These are phyloP conservation scores for Trichoderma sp. DNA, from an alignment of 2,329 filamentous ascomycete genomes.

Conservation along the genomic window DNA sequence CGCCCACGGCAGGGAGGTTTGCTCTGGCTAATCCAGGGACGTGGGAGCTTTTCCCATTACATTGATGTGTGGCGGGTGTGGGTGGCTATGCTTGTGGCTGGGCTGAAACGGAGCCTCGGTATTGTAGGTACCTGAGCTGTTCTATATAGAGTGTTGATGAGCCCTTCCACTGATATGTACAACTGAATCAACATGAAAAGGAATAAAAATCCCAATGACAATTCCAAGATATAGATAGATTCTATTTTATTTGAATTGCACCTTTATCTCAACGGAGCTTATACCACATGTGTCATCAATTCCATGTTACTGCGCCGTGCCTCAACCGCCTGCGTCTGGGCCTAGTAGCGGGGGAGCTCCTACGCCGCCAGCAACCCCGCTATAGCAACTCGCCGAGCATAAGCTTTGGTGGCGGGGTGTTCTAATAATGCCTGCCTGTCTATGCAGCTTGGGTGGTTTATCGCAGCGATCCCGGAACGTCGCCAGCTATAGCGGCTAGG, in stretches of 20 bases:
- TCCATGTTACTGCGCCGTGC: background rate
- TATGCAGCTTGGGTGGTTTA: background rate
- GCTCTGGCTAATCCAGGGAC: background rate
- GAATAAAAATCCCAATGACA: background rate
- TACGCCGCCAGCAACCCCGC: slow-evolving; percentile 8
- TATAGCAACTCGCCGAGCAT: background rate
- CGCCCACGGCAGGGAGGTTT: slow-evolving; percentile 22
- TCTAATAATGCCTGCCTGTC: background rate
- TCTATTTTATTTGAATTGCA: background rate
- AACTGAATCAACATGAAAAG: background rate
- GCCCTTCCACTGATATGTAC: too few relatives aligned
- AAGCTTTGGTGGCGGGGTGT: slow-evolving; percentile 16
- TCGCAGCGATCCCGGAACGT: slow-evolving; percentile 19
- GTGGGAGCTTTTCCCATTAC: background rate
- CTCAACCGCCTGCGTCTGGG: background rate
- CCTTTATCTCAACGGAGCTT: too few relatives aligned
- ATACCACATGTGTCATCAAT: background rate
- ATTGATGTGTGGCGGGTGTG: background rate
- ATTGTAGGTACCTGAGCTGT: background rate
- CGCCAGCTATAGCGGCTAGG: background rate
- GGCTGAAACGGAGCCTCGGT: background rate
- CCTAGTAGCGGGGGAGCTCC: slow-evolving; percentile 11
- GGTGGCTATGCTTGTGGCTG: background rate
- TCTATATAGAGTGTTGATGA: too few relatives aligned
- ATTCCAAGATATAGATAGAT: background rate